Percentiles rank a stretch among this genome's conserved stretches.
phyloP scores from a whole-genome alignment of 371 early-diverging fungal genomes.

The Mortierella sp. region DNA sequence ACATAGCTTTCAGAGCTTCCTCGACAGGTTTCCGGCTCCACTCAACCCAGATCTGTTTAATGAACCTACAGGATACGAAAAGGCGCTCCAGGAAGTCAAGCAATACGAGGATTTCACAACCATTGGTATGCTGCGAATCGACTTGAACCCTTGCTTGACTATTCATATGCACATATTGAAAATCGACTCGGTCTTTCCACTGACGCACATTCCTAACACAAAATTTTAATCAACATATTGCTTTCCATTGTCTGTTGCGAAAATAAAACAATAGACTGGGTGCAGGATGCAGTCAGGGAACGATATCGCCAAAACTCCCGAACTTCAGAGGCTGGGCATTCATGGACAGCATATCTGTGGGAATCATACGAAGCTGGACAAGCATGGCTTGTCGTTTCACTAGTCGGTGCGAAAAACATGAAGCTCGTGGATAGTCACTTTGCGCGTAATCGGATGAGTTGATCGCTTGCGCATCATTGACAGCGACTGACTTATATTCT shows the following conservation, averaged over 20 bases:
- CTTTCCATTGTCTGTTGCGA: neutral
- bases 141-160: neutral
- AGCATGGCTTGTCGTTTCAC: constrained; percentile 89
- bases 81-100: constrained; percentile 72
- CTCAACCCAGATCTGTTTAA: constrained; percentile 51
- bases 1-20: constrained; percentile 53
- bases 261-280: constrained; percentile 81
- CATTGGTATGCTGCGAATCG: constrained; percentile 64
- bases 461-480: no score
- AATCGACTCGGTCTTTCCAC: constrained; percentile 10
- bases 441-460: neutral
- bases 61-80: constrained; percentile 63
- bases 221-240: neutral
- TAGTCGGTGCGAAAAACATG: constrained; percentile 70
- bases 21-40: constrained; percentile 56
- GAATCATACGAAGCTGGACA: constrained; percentile 84
- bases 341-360: constrained; percentile 71
- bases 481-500: neutral
- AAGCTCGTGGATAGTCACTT: neutral
- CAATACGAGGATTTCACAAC: constrained; percentile 91
- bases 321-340: constrained; percentile 61
- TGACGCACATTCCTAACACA: neutral
- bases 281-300: constrained; percentile 88
- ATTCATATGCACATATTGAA: neutral
- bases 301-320: constrained; percentile 75